phyloP scores from a whole-genome alignment of 177 flowering plant genomes.

The Vitis hybrid region DNA sequence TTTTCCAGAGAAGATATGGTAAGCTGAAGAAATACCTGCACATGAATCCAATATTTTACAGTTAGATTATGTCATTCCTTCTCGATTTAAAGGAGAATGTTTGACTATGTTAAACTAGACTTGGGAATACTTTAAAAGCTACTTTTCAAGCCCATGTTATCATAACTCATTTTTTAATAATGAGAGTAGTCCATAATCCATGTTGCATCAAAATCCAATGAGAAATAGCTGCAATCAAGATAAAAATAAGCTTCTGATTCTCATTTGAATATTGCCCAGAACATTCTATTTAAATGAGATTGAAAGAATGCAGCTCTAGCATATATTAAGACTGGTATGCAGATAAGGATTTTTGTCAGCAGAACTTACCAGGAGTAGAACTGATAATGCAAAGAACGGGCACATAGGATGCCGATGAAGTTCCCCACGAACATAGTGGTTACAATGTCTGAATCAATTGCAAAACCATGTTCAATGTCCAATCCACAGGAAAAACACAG shows the following conservation, averaged over 20 bases:
- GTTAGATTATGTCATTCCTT: not conserved
- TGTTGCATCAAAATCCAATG: too few relatives aligned
- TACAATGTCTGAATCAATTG: constrained; percentile 56
- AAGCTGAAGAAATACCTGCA: constrained; percentile 89
- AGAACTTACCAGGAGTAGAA: constrained; percentile 86
- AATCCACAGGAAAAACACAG: not conserved
- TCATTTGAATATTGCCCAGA: too few relatives aligned
- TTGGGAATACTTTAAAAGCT: too few relatives aligned
- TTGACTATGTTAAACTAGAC: not conserved
- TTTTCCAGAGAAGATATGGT: constrained; percentile 81
- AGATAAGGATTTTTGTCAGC: not conserved
- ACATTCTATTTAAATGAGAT: too few relatives aligned
- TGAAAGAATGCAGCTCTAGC: too few relatives aligned
- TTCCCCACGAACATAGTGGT: constrained; percentile 85
- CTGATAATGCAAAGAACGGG: constrained; percentile 91
- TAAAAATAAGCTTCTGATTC: too few relatives aligned
- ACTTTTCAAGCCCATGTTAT: too few relatives aligned
- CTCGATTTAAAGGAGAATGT: not conserved
- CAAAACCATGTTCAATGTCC: constrained; percentile 1
- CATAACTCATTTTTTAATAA: too few relatives aligned
- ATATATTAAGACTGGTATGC: not conserved
- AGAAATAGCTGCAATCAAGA: too few relatives aligned
- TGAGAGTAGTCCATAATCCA: too few relatives aligned
- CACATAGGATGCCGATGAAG: constrained; percentile 89
- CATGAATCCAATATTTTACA: not conserved